A percentile compares a stretch with the other conserved stretches of the same genome.
These are phyloP conservation scores for Allomyces macrogynus DNA, from an alignment of 192 early-diverging fungal species.

Conservation along the genomic window DNA sequence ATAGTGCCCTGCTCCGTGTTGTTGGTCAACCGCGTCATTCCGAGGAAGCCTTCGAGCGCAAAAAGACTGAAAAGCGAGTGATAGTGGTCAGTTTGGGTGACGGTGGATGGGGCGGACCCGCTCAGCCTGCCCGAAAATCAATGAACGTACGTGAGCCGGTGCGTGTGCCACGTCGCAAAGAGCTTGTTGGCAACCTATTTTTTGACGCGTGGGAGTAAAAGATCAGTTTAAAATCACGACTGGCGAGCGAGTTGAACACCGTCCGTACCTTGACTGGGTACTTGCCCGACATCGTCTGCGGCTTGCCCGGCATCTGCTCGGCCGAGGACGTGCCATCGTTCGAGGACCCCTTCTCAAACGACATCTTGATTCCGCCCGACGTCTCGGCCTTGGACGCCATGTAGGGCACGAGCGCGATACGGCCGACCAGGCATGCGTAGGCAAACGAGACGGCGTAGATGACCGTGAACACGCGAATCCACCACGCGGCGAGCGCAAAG, in stretches of 20 bases:
- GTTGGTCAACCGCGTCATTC: background rate
- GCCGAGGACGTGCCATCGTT: background rate
- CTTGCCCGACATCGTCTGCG: background rate
- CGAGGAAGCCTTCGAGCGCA: background rate
- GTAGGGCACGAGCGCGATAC: background rate
- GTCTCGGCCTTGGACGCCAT: background rate
- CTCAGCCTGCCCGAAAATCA: too few relatives aligned
- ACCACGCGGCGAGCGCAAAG: background rate
- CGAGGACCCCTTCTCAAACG: background rate
- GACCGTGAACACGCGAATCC: background rate
- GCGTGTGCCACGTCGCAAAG: background rate
- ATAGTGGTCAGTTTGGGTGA: too few relatives aligned
- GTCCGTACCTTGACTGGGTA: background rate
- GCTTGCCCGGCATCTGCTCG: background rate
- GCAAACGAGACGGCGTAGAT: background rate
- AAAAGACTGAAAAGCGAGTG: background rate
- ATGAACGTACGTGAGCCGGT: background rate
- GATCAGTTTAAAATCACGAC: too few relatives aligned
- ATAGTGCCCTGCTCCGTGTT: background rate
- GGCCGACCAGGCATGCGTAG: background rate
- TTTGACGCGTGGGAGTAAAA: too few relatives aligned
- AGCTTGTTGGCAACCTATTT: background rate
- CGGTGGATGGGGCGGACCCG: too few relatives aligned
- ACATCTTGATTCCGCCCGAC: background rate
- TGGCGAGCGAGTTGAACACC: too few relatives aligned